Percentiles rank a stretch among this genome's conserved stretches.
Evolutionary conservation across 192 early-diverging fungal species (phyloP).

Genomic region (Coemansia sp.): DNA sequence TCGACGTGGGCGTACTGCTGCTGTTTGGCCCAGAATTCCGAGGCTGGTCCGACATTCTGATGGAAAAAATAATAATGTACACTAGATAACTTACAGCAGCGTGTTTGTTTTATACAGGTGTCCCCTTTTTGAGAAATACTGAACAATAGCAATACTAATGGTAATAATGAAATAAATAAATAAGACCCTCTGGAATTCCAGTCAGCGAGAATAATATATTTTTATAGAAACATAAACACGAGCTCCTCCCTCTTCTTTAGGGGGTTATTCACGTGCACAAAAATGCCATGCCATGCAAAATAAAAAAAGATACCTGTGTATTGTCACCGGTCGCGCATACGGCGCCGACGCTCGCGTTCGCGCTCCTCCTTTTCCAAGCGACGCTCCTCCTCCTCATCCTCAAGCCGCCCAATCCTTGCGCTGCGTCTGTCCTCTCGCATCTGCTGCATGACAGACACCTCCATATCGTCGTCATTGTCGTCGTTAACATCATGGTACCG

Average conservation of each 20-base stretch:
- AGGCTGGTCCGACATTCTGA: background rate
- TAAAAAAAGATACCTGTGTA: background rate
- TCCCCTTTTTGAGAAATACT: no score
- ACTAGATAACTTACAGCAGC: background rate
- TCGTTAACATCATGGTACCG: constrained; percentile 48
- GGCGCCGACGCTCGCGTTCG: constrained; percentile 17
- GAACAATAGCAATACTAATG: no score
- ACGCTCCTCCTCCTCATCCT: constrained; percentile 49
- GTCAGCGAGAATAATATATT: no score
- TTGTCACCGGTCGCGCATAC: constrained; percentile 9
- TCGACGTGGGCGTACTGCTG: background rate
- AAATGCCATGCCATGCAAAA: background rate
- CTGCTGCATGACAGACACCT: constrained; percentile 43
- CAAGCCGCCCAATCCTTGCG: constrained; percentile 35
- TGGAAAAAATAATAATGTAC: background rate
- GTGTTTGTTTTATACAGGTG: background rate
- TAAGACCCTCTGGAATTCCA: no score
- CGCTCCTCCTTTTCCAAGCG: constrained; percentile 29
- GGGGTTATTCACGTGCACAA: background rate
- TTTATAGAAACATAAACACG: no score
- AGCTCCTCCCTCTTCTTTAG: background rate
- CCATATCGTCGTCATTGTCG: constrained; percentile 55
- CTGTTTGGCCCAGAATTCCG: background rate
- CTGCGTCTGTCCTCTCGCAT: constrained; percentile 51
- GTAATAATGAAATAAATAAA: no score